phyloP scores from a whole-genome alignment of 129 eudicot species.

The Saussurea involucrata region DNA sequence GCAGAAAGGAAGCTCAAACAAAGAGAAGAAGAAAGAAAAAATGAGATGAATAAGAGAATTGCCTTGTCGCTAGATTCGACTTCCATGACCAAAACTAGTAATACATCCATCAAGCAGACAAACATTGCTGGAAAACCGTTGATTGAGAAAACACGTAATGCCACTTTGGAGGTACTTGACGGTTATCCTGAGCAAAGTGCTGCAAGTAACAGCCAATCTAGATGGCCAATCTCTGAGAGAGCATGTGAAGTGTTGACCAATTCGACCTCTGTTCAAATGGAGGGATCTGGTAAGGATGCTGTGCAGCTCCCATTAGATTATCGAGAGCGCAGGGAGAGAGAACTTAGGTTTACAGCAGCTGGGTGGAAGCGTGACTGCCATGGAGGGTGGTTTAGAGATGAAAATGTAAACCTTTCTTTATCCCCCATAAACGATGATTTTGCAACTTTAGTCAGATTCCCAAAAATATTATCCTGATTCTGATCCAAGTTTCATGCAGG shows the following conservation, averaged over 20 bases:
- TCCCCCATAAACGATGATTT: neutral
- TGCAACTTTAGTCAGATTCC: neutral
- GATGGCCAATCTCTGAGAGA: neutral
- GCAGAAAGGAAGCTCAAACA: slow-evolving; percentile 53
- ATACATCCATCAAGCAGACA: slow-evolving; percentile 12
- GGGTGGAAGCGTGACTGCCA: slow-evolving; percentile 81
- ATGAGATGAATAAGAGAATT: slow-evolving; percentile 54
- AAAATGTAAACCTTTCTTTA: slow-evolving; percentile 45
- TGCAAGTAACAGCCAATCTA: slow-evolving; percentile 11
- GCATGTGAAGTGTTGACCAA: slow-evolving; percentile 6
- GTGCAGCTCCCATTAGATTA: slow-evolving; percentile 34
- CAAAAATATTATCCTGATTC: neutral
- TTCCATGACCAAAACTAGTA: slow-evolving; percentile 13
- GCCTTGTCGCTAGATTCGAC: slow-evolving; percentile 41
- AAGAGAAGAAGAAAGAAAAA: slow-evolving; percentile 42
- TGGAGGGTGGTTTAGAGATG: slow-evolving; percentile 89
- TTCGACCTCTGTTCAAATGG: slow-evolving; percentile 5
- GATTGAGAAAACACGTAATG: slow-evolving; percentile 47
- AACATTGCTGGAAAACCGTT: slow-evolving; percentile 43
- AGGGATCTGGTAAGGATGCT: slow-evolving; percentile 18
- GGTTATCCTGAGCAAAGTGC: slow-evolving; percentile 10
- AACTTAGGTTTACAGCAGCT: slow-evolving; percentile 67
- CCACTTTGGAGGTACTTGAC: slow-evolving; percentile 43
- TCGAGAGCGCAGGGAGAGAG: slow-evolving; percentile 52
- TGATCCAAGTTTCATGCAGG: slow-evolving; percentile 42